Conservation (phyloP, 345 rosid genomes). For the Acer yangbiense region DNA sequence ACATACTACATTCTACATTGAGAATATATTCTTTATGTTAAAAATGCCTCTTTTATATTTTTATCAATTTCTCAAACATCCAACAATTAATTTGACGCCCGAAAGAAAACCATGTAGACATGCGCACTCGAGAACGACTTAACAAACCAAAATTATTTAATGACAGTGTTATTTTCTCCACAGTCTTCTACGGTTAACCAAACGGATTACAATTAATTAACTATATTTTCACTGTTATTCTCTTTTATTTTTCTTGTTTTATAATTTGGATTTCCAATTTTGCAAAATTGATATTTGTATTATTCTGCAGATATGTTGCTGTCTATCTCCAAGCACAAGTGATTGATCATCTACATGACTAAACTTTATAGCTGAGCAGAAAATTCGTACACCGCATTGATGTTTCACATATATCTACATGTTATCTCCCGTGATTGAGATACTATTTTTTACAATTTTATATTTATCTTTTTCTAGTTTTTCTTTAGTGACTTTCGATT, state of each 20-base stretch:
- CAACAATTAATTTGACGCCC: too few relatives aligned
- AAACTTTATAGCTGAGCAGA: not conserved
- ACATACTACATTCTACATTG: too few relatives aligned
- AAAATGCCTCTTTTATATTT: too few relatives aligned
- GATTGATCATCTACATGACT: not conserved
- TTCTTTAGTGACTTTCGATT: not conserved
- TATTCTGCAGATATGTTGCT: constrained; percentile 37
- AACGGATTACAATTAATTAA: too few relatives aligned
- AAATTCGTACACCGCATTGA: not conserved
- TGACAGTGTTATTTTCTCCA: too few relatives aligned
- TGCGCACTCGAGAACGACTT: too few relatives aligned
- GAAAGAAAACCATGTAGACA: too few relatives aligned
- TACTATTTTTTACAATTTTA: not conserved
- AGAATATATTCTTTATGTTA: too few relatives aligned
- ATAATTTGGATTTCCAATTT: not conserved
- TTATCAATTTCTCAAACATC: too few relatives aligned
- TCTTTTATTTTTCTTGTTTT: not conserved
- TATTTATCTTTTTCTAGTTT: not conserved
- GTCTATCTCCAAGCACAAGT: constrained; percentile 21
- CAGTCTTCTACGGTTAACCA: too few relatives aligned
- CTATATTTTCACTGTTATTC: not conserved
- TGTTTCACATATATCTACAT: not conserved
- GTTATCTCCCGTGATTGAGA: not conserved
- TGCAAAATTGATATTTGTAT: not conserved
- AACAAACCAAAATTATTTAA: too few relatives aligned